Evolutionary conservation across 2,329 filamentous ascomycete genomes (phyloP), one percentile per base, ranked within the genome.

Genomic region (Pseudogymnoascus sp.): DNA sequence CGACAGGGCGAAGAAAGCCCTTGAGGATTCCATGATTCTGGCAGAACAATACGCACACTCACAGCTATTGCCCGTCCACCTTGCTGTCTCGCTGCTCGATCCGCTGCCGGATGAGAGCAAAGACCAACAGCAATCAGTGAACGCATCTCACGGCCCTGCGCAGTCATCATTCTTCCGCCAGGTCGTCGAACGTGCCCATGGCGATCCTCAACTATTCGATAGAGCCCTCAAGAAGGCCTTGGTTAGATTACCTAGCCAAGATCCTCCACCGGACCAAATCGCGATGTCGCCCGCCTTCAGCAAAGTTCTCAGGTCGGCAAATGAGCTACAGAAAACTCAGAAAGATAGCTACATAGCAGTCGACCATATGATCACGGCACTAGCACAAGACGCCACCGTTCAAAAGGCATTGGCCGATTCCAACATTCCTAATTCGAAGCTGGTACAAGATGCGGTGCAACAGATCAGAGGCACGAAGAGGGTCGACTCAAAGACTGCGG

Each of bases 281-380:
- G 86, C 89, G 61, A 85, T 96, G 69, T 87, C 92, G 9, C 91
- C 92, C 0, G 80, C 86, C 7, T 92, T 97, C 76, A 85, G 87
- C 65, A 90, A 88, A 68, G 83, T 97, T 62, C 81, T 99, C 60
- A 85, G 92, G 68, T 85, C 90, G 68, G 92, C 94, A 1, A 87
- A 89, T 74, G 92, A 97, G 33, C 76, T 99, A 61, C 93, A 95
- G 69, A 96, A 95, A 78, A 92, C 92, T n/a, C 94, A 99, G 71
- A 97, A 97, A 71, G 94, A 99, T 74, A 90, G 86, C 67, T 99
- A 87, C 75, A 90, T 99, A 66, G 94, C 93, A 40, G 87, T 97
- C 64, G 94, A 97, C 75, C 94, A 99, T 73, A 82, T 99, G 60
- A 97, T 99, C 71, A 87, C 87, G 65, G 87, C 90, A 1, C 80